Conservation (phyloP, 2,329 filamentous ascomycete genomes). For the Ceratocystis colombiana region DNA sequence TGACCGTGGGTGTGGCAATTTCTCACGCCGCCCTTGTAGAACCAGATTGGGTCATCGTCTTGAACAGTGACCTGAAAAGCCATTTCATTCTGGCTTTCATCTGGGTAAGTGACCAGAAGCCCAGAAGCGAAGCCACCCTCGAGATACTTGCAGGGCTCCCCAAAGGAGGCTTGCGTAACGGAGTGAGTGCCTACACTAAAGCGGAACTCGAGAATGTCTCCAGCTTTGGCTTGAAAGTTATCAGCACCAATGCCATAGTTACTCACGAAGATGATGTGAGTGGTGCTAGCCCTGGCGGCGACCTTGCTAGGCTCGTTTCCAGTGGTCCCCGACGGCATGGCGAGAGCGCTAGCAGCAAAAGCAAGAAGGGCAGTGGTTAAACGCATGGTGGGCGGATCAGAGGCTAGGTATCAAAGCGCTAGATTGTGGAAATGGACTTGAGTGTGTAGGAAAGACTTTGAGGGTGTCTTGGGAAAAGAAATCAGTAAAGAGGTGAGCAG, state of each 20-base stretch:
- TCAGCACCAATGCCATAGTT: conserved; percentile 32
- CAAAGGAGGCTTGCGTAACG: too few species aligned
- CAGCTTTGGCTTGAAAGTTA: too few species aligned
- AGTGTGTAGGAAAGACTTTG: too few species aligned
- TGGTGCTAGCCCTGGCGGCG: not conserved
- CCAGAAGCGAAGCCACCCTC: too few species aligned
- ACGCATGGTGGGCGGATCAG: not conserved
- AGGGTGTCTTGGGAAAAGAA: too few species aligned
- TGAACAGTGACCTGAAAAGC: not conserved
- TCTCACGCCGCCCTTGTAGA: conserved; percentile 1
- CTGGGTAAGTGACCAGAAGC: too few species aligned
- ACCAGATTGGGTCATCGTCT: not conserved
- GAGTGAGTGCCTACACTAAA: too few species aligned
- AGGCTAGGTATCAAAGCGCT: not conserved
- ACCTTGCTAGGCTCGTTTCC: too few species aligned
- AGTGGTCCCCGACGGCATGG: not conserved
- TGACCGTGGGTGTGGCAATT: conserved; percentile 29
- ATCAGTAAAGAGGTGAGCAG: too few species aligned
- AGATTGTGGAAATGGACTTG: not conserved
- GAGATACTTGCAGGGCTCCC: too few species aligned
- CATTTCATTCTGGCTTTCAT: conserved; percentile 27
- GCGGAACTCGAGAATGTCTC: too few species aligned
- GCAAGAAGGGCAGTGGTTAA: not conserved
- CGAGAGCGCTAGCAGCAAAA: not conserved
- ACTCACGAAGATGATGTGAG: not conserved